phyloP scores from a whole-genome alignment of 1,284 basidiomycete species.

The Pascua guehoae region DNA sequence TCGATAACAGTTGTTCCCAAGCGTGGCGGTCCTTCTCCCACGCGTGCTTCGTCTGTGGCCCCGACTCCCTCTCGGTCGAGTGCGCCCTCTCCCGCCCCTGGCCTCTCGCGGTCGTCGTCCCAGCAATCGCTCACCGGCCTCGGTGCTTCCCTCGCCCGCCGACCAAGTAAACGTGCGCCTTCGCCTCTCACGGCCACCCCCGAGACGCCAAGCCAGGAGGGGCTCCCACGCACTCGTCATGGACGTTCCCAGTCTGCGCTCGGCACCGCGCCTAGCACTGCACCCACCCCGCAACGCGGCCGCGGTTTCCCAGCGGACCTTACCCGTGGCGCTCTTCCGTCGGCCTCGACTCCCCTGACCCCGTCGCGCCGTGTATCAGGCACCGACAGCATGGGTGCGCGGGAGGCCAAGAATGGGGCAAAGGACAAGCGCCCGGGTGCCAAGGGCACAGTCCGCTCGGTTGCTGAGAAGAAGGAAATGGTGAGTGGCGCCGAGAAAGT shows the following conservation, averaged over 20 bases:
- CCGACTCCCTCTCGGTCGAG: too few relatives aligned
- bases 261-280: not conserved
- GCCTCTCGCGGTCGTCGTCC: too few relatives aligned
- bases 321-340: conserved; percentile 34
- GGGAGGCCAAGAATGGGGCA: not conserved
- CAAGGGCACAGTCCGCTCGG: conserved; percentile 44
- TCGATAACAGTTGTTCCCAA: too few relatives aligned
- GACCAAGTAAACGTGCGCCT: too few relatives aligned
- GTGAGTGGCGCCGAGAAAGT: conserved; percentile 24
- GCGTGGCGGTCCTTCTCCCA: too few relatives aligned
- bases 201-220: too few relatives aligned
- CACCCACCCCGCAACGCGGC: not conserved
- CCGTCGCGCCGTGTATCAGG: conserved; percentile 9
- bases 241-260: not conserved
- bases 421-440: not conserved
- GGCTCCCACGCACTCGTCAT: not conserved
- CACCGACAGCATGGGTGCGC: not conserved
- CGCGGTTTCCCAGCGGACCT: conserved; percentile 37
- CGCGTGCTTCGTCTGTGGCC: too few relatives aligned
- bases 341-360: conserved; percentile 8
- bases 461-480: conserved; percentile 77
- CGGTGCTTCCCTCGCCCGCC: too few relatives aligned
- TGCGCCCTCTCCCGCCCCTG: too few relatives aligned
- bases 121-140: too few relatives aligned
- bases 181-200: too few relatives aligned